Evolutionary conservation across 2,329 filamentous ascomycete species (phyloP).

Genomic region (Pezicula carpinea): DNA sequence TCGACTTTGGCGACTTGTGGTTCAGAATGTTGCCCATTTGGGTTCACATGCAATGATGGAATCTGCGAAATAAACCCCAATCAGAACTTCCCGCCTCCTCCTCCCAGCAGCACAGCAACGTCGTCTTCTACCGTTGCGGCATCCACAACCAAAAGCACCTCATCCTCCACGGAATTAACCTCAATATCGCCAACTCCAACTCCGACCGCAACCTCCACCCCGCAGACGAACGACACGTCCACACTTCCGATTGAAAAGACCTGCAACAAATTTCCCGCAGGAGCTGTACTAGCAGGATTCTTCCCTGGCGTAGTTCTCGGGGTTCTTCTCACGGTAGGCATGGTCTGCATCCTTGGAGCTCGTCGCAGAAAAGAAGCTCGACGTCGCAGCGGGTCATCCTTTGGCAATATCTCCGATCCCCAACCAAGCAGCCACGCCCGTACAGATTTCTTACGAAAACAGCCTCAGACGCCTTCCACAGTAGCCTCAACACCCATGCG

Average conservation of each 20-base stretch:
- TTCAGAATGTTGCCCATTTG: constrained; percentile 63
- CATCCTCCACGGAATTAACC: constrained; percentile 18
- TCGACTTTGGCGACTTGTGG: constrained; percentile 55
- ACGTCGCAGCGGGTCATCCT: constrained; percentile 36
- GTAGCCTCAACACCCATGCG: constrained; percentile 9
- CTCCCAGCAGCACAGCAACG: constrained; percentile 13
- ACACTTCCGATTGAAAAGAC: constrained; percentile 1
- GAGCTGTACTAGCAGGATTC: constrained; percentile 23
- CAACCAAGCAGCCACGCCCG: constrained; percentile 39
- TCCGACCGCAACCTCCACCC: constrained; percentile 17
- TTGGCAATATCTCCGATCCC: constrained; percentile 45
- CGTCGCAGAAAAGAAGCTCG: constrained; percentile 16
- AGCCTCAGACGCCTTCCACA: constrained; percentile 17
- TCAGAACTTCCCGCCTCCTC: constrained; percentile 37
- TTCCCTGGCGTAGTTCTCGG: constrained; percentile 44
- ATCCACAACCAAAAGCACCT: constrained; percentile 16
- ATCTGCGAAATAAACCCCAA: constrained; percentile 49
- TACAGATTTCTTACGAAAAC: constrained; percentile 47
- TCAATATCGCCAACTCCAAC: constrained; percentile 15
- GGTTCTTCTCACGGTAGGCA: constrained; percentile 36
- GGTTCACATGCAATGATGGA: constrained; percentile 52
- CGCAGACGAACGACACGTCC: constrained; percentile 14
- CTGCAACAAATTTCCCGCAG: constrained; percentile 21
- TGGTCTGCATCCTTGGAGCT: constrained; percentile 32
- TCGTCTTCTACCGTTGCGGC: constrained; percentile 9